Percentiles rank a stretch among this genome's conserved stretches.
Evolutionary conservation across 163 green algal species (phyloP).

Genomic region (Coccomyxa subellipsoidea): DNA sequence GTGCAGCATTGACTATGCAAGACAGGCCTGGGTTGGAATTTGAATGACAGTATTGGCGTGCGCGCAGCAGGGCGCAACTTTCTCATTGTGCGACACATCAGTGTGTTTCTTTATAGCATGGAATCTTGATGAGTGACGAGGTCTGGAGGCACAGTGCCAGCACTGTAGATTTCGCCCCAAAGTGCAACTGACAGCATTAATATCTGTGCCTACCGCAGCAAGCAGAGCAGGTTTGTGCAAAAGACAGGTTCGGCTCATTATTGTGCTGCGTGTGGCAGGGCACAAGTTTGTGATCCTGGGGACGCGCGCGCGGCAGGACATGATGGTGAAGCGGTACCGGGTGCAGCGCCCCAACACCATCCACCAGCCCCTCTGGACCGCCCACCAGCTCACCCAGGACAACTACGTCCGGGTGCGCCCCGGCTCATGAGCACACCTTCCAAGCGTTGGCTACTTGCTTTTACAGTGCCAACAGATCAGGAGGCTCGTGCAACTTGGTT

Average conservation of each 20-base stretch:
- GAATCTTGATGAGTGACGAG: not conserved
- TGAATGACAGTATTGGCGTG: too few species aligned
- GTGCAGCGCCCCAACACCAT: conserved; percentile 12
- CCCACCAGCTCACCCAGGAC: not conserved
- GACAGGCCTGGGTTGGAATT: too few species aligned
- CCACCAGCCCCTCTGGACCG: not conserved
- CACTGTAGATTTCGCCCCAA: not conserved
- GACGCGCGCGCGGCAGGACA: not conserved
- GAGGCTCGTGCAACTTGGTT: too few species aligned
- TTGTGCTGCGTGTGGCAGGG: not conserved
- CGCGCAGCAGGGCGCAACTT: too few species aligned
- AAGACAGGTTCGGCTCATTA: not conserved
- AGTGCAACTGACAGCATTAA: not conserved
- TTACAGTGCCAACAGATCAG: too few species aligned
- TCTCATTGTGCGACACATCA: too few species aligned
- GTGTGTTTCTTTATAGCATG: not conserved
- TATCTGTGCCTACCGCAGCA: not conserved
- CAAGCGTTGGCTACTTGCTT: too few species aligned
- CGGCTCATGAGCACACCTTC: too few species aligned
- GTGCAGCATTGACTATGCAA: too few species aligned
- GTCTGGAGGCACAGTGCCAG: not conserved
- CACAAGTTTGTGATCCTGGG: conserved; percentile 2
- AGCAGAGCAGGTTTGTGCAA: too few species aligned
- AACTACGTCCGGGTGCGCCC: not conserved
- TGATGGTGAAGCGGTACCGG: not conserved